Evolutionary conservation across 163 green algal species (phyloP).

Genomic region (Chloroidium sp.): DNA sequence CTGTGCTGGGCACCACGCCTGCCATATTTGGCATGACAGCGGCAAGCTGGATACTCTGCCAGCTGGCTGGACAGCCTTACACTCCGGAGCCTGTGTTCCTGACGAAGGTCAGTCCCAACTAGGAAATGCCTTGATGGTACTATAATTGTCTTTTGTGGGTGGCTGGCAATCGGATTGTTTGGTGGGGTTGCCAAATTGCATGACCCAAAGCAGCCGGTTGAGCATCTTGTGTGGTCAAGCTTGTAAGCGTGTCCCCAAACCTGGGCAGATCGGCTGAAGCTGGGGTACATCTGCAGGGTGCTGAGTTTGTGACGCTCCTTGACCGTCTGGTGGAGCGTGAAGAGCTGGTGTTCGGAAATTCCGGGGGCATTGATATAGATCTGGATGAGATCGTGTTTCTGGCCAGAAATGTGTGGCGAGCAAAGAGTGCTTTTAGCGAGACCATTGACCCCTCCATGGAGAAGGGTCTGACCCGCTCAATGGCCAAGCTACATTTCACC

Average conservation of each 20-base stretch:
- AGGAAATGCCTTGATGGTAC: neutral
- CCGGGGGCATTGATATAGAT: conserved; percentile 28
- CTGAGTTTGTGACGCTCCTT: conserved; percentile 52
- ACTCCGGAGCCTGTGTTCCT: conserved; percentile 43
- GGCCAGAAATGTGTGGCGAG: conserved; percentile 76
- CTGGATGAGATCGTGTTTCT: conserved; percentile 42
- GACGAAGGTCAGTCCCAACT: conserved; percentile 20
- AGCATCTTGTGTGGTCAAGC: no score
- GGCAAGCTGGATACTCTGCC: conserved; percentile 72
- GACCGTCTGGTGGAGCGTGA: conserved; percentile 68
- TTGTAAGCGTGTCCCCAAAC: no score
- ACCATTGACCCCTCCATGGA: conserved; percentile 19
- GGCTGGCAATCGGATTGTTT: neutral
- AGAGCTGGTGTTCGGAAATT: conserved; percentile 34
- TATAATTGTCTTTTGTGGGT: neutral
- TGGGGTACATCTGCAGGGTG: neutral
- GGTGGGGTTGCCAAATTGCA: no score
- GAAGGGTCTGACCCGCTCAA: conserved; percentile 61
- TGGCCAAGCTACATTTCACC: conserved; percentile 58
- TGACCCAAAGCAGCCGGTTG: no score
- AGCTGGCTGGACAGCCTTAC: conserved; percentile 60
- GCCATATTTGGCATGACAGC: conserved; percentile 89
- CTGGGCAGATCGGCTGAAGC: neutral
- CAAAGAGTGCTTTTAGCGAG: conserved; percentile 47
- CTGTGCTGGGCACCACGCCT: conserved; percentile 86